A percentile compares a stretch with the other conserved stretches of the same genome.
Evolutionary conservation across 495 filamentous ascomycete genomes (phyloP).

Genomic region (Hyaloscypha variabilis): DNA sequence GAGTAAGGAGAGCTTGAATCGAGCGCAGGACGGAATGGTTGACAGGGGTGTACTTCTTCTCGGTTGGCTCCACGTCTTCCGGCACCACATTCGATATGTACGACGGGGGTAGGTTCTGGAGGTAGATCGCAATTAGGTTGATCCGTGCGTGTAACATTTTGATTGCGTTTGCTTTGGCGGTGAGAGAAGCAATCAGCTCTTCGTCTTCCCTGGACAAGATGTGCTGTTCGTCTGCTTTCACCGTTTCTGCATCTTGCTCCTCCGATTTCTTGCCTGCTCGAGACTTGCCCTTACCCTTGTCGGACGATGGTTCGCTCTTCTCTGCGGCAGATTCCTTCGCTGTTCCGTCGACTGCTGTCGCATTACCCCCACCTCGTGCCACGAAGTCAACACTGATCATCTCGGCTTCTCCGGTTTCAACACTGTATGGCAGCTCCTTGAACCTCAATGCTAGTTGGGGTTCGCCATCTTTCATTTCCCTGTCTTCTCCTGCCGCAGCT

Average conservation of each 20-base stretch:
- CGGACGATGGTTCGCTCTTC: slow-evolving; percentile 27
- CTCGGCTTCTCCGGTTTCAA: slow-evolving; percentile 94
- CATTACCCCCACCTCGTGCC: slow-evolving; percentile 78
- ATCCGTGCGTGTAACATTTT: slow-evolving; percentile 88
- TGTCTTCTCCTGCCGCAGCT: slow-evolving; percentile 56
- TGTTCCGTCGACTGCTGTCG: slow-evolving; percentile 58
- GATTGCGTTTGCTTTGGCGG: slow-evolving; percentile 87
- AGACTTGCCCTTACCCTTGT: slow-evolving; percentile 36
- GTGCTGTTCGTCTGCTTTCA: slow-evolving; percentile 42
- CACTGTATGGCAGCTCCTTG: slow-evolving; percentile 78
- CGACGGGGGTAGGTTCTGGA: slow-evolving; percentile 69
- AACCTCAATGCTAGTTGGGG: slow-evolving; percentile 65
- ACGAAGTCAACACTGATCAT: slow-evolving; percentile 97
- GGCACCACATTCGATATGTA: slow-evolving; percentile 46
- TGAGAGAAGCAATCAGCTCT: slow-evolving; percentile 69
- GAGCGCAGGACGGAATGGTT: slow-evolving; percentile 65
- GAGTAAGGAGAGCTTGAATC: slow-evolving; percentile 64
- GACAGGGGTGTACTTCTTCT: slow-evolving; percentile 49
- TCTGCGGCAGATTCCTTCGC: slow-evolving; percentile 28
- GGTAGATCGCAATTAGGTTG: slow-evolving; percentile 77
- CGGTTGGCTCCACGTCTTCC: slow-evolving; percentile 38
- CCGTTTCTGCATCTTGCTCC: slow-evolving; percentile 39
- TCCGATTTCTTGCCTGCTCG: slow-evolving; percentile 38
- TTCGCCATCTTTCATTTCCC: slow-evolving; percentile 76
- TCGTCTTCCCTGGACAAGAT: slow-evolving; percentile 77